Evolutionary conservation across 192 early-diverging fungal genomes (phyloP).

Genomic region (Pilaira anomala): DNA sequence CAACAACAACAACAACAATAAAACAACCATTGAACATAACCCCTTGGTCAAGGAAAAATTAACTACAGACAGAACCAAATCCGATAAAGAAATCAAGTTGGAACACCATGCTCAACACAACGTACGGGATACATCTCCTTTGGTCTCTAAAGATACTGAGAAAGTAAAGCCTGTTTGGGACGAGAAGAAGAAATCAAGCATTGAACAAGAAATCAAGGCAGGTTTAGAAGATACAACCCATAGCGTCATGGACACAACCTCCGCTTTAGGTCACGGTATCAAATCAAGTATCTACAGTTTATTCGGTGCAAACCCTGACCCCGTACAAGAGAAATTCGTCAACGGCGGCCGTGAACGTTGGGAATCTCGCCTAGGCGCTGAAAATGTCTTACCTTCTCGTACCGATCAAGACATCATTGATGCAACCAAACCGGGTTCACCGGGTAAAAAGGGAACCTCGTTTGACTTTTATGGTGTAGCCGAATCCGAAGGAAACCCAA

Average conservation of each 20-base stretch:
- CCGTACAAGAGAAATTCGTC: too few species aligned
- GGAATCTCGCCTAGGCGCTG: too few species aligned
- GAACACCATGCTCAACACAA: neutral
- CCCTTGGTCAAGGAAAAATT: conserved; percentile 12
- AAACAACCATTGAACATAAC: too few species aligned
- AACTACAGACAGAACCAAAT: neutral
- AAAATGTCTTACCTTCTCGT: neutral
- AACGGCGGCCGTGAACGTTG: too few species aligned
- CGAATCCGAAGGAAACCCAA: conserved; percentile 3
- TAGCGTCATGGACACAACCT: neutral
- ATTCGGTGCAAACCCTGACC: too few species aligned
- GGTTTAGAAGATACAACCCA: neutral
- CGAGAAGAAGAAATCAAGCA: neutral
- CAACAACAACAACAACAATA: too few species aligned
- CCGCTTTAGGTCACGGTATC: too few species aligned
- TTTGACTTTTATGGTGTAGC: neutral
- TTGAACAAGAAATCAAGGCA: neutral
- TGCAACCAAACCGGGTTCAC: neutral
- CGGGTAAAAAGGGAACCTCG: neutral
- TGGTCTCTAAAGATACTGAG: conserved; percentile 1
- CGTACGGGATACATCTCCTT: neutral
- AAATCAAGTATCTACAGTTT: too few species aligned
- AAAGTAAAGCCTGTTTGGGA: conserved; percentile 1
- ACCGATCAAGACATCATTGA: conserved; percentile 1
- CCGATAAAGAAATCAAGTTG: neutral